Percentiles rank a stretch among this genome's conserved stretches.
Evolutionary conservation across 2,329 filamentous ascomycete genomes (phyloP).

Genomic region (Fusarium sp.): DNA sequence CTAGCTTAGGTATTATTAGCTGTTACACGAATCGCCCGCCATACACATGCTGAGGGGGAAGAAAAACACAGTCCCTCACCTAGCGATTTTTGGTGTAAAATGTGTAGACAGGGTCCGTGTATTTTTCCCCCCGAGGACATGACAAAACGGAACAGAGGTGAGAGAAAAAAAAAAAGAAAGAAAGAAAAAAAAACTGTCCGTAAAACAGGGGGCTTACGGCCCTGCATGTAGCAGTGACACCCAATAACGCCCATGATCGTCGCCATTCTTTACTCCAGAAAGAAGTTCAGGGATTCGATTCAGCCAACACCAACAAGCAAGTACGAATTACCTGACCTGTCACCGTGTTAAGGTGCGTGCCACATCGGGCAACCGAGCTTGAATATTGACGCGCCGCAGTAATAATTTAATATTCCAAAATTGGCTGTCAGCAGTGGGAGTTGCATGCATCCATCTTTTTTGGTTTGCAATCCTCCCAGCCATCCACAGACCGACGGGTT

Average conservation of each 20-base stretch:
- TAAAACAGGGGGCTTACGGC: conserved; percentile 29
- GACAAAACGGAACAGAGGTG: neutral
- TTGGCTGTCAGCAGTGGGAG: conserved; percentile 10
- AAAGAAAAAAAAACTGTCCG: neutral
- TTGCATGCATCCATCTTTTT: neutral
- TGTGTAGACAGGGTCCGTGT: too few species aligned
- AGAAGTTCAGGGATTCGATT: conserved; percentile 8
- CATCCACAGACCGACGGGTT: conserved; percentile 7
- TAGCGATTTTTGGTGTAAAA: too few species aligned
- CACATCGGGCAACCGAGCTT: conserved; percentile 20
- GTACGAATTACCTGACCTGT: conserved; percentile 17
- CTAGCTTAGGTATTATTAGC: conserved; percentile 1
- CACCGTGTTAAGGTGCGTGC: conserved; percentile 6
- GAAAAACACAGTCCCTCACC: too few species aligned
- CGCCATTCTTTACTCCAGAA: neutral
- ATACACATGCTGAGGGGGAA: too few species aligned
- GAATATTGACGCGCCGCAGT: conserved; percentile 21
- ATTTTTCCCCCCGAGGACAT: too few species aligned
- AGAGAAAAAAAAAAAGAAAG: neutral
- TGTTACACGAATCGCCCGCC: conserved; percentile 25
- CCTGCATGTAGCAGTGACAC: conserved; percentile 8
- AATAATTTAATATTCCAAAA: neutral
- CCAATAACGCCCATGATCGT: conserved; percentile 21
- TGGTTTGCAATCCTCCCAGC: neutral
- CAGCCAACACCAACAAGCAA: conserved; percentile 2